Evolutionary conservation across 768 basidiomycete species (phyloP).

Genomic region (Harrya chromipes): DNA sequence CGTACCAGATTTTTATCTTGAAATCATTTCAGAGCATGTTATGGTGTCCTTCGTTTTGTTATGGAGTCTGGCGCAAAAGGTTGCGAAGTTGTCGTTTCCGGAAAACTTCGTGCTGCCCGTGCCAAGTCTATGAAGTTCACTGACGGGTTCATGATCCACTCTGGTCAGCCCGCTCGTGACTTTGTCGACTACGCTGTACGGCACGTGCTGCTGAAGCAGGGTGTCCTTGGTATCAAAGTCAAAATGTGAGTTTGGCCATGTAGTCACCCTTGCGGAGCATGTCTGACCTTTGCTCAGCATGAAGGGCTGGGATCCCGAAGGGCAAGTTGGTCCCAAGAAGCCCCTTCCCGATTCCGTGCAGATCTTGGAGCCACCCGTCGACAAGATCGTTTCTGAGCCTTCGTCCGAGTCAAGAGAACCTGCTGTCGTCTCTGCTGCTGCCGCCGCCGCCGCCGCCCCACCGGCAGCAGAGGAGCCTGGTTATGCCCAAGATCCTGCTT

Average conservation of each 20-base stretch:
- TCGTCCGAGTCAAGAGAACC: conserved; percentile 87
- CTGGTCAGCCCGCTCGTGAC: conserved; percentile 95
- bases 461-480: conserved; percentile 52
- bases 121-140: conserved; percentile 99
- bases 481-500: conserved; percentile 33
- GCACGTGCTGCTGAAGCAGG: conserved; percentile 96
- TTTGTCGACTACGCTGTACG: conserved; percentile 98
- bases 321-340: conserved; percentile 82
- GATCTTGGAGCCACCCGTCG: conserved; percentile 84
- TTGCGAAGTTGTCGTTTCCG: conserved; percentile 98
- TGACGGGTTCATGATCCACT: conserved; percentile 99
- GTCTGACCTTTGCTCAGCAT: conserved; percentile 55
- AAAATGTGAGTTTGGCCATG: conserved; percentile 71
- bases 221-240: conserved; percentile 99
- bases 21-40: conserved; percentile 69
- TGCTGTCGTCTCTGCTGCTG: conserved; percentile 44
- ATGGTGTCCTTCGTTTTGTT: conserved; percentile 99
- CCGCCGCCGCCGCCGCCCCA: no score
- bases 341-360: conserved; percentile 94
- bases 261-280: background rate
- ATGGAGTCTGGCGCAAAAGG: conserved; percentile 99
- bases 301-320: conserved; percentile 95
- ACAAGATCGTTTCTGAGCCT: conserved; percentile 88
- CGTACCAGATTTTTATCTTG: background rate
- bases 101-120: conserved; percentile 99